phyloP scores from a whole-genome alignment of 2,329 filamentous ascomycete species.

The Epichloe sp. region DNA sequence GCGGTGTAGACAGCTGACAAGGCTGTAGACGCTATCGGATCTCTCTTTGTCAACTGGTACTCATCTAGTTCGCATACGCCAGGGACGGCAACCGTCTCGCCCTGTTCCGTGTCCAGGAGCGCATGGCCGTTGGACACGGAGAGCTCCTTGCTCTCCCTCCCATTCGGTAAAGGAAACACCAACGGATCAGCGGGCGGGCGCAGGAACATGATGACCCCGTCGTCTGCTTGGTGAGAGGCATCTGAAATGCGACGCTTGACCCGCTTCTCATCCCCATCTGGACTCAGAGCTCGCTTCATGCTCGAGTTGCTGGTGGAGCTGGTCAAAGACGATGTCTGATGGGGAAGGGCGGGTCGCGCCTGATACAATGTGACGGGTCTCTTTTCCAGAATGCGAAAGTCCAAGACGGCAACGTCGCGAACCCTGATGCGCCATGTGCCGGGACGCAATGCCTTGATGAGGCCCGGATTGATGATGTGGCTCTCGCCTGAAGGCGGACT shows the following conservation, averaged over 20 bases:
- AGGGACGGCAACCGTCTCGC: conserved; percentile 35
- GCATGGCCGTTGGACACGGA: conserved; percentile 33
- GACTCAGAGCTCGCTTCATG: conserved; percentile 36
- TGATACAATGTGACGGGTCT: conserved; percentile 30
- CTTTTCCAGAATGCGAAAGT: conserved; percentile 46
- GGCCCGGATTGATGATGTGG: conserved; percentile 31
- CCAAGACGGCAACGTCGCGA: conserved; percentile 34
- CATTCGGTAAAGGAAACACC: conserved; percentile 37
- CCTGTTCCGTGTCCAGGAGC: conserved; percentile 35
- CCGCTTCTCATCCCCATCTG: conserved; percentile 31
- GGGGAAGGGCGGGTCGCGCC: conserved; percentile 16
- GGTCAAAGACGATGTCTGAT: conserved; percentile 18
- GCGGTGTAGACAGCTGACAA: conserved; percentile 44
- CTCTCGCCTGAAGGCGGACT: conserved; percentile 28
- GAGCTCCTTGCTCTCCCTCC: conserved; percentile 33
- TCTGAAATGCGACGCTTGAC: conserved; percentile 29
- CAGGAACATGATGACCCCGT: conserved; percentile 43
- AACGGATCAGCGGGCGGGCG: conserved; percentile 35
- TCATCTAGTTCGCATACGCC: conserved; percentile 37
- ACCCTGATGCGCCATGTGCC: conserved; percentile 45
- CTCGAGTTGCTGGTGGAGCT: conserved; percentile 26
- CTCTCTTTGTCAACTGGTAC: conserved; percentile 41
- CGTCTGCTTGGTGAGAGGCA: conserved; percentile 21
- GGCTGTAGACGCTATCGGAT: conserved; percentile 41
- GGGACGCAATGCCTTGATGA: conserved; percentile 34